phyloP scores from a whole-genome alignment of 345 rosid genomes.

The Brassica carinata region DNA sequence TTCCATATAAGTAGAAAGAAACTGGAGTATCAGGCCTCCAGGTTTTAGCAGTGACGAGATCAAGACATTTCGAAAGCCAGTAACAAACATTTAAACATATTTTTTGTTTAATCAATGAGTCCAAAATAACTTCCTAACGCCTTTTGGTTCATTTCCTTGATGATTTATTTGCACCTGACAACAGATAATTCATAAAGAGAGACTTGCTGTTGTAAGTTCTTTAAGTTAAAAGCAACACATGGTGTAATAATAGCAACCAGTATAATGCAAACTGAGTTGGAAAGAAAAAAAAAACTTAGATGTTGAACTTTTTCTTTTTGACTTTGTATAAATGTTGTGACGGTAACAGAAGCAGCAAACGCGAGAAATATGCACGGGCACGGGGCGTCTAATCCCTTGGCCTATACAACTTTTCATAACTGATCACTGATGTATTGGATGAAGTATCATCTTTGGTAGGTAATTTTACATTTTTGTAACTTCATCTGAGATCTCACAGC shows the following conservation, averaged over 20 bases:
- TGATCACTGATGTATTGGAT: conserved; percentile 39
- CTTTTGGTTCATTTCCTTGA: conserved; percentile 20
- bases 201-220: conserved; percentile 74
- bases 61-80: conserved; percentile 80
- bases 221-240: conserved; percentile 4
- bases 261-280: neutral
- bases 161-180: conserved; percentile 55
- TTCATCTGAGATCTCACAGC: neutral
- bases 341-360: conserved; percentile 56
- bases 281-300: neutral
- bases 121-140: conserved; percentile 6
- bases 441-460: conserved; percentile 10
- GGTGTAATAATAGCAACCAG: conserved; percentile 1
- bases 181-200: conserved; percentile 85
- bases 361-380: conserved; percentile 56
- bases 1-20: conserved; percentile 63
- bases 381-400: conserved; percentile 50
- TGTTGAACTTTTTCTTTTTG: conserved; percentile 14
- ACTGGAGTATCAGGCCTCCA: conserved; percentile 90
- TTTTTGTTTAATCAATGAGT: conserved; percentile 6
- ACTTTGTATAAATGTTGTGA: neutral
- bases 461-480: conserved; percentile 17
- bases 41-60: conserved; percentile 91
- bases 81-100: conserved; percentile 38
- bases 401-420: conserved; percentile 47